Conservation (phyloP, 495 filamentous ascomycete species). For the Penicillium malachiteum region DNA sequence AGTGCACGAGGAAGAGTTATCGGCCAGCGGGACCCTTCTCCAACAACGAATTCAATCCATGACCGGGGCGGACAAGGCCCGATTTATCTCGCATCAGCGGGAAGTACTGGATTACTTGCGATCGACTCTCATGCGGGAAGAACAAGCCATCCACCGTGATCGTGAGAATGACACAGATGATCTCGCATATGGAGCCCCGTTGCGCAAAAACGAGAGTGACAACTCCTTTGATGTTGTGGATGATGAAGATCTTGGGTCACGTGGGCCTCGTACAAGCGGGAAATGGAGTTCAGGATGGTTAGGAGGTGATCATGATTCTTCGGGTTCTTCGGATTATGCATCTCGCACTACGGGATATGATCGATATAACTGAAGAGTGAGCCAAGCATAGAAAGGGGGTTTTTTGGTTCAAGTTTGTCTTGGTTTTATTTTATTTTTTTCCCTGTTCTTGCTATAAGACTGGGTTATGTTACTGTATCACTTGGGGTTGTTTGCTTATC, state of each 20-base stretch:
- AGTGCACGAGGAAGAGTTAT: slow-evolving; percentile 51
- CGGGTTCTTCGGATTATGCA: slow-evolving; percentile 31
- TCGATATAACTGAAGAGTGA: slow-evolving; percentile 15
- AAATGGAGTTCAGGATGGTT: slow-evolving; percentile 43
- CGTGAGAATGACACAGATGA: slow-evolving; percentile 41
- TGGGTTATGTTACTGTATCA: background rate
- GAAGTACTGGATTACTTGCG: slow-evolving; percentile 70
- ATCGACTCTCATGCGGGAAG: slow-evolving; percentile 73
- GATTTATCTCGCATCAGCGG: slow-evolving; percentile 69
- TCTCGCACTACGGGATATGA: slow-evolving; percentile 31
- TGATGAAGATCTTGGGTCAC: slow-evolving; percentile 57
- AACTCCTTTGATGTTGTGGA: slow-evolving; percentile 83
- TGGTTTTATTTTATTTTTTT: background rate
- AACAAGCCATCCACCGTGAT: slow-evolving; percentile 44
- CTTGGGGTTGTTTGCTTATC: background rate
- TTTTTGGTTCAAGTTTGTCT: background rate
- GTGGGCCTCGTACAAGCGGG: slow-evolving; percentile 22
- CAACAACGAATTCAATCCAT: slow-evolving; percentile 61
- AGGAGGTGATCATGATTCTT: slow-evolving; percentile 29
- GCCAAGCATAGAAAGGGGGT: background rate
- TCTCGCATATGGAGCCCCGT: slow-evolving; percentile 46
- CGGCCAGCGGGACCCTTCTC: slow-evolving; percentile 61
- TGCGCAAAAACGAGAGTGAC: slow-evolving; percentile 72
- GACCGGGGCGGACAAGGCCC: slow-evolving; percentile 59
- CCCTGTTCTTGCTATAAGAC: background rate